Base-by-base conservation (phyloP, 1,284 basidiomycete species). In the Ustilago crameri region DNA sequence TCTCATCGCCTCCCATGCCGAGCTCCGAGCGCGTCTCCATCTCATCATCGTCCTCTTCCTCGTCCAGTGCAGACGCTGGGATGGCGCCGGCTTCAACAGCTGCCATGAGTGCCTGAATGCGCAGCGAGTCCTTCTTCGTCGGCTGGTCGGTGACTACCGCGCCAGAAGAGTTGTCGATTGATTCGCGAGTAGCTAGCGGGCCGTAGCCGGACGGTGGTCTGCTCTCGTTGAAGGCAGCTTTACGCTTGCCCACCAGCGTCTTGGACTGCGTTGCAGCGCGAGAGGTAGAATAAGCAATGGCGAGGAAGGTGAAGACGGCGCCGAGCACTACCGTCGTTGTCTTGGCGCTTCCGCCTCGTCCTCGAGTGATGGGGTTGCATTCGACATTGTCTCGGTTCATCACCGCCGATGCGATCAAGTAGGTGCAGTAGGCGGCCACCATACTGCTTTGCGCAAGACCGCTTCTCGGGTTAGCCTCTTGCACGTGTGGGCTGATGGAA, bases 361-460 rank as follows among this genome's bases (percentile, higher is more conserved):
- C 86, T 47, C 88, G 87, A 30, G 88, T 86, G 18, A 98, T 87
- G 0, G 96, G 95, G 84, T 98, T 98, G 86, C 95, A 98, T 43
- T 89, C 87, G 38, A 81, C 82, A 57, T 95, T 90, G 43, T 90
- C 89, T 84, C 93, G 92, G 84, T 98, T 98, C 71, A 92, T 91
- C 49, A 99, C 90, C 3, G 96, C 95, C 9, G 93, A 95, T 43
- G 93, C 91, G 76, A 93, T 90, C 58, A 98, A 90, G 84, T 99
- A 98, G 5, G 95, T 95, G 86, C 93, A 96, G 84, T 99, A 98
- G 2, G 91, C 93, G 3, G 93, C 92, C 18, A 98, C 95, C 91
- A 98, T 95, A 63, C 92, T 91, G 17, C 93, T 91, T 84, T 98
- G 96, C 2, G 94, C 94, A 22, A 99, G 88, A 2, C 95, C 95